Base-by-base conservation (phyloP, 257 asterid genomes). In the Orobanche coerulescens region DNA sequence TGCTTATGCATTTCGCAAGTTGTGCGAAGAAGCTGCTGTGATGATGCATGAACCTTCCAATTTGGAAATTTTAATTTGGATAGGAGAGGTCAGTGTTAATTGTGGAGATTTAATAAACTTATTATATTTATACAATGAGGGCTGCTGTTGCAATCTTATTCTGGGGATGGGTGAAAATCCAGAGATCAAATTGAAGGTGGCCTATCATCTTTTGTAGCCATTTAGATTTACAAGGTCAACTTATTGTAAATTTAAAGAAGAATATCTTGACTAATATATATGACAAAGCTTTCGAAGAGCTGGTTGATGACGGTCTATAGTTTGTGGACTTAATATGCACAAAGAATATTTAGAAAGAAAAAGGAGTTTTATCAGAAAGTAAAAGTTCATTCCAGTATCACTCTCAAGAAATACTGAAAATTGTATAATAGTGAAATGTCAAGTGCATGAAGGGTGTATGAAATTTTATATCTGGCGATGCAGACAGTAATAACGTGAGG, bases 1-100 rank as follows among this genome's bases (percentile, higher is more conserved):
- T 82, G 86, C 94, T 44, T 69, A 70, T 70, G 85, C 93, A 44
- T 78, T 90, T 64, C 94, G 85, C 71, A 90, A 86, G 75, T 73
- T 84, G 56, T 86, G 95, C 56, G 97, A 90, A 75, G 97, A 90
- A 69, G 84, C 89, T 49, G 64, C 83, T 70, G 46, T 74, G 12
- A 50, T 71, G 62, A 76, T 90, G 87, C 73, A 73, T 51, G 95
- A 81, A 57, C 81, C 83, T 79, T 76, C 95, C 56, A 79, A 83
- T 81, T 77, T 90, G 85, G 97, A 90, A 74, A 76, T 86, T 67
- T 81, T 90, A 68, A 77, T 90, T 47, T 90, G 97, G 97, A 81
- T 90, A 23, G 95, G 84, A 71, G 88, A 86, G 97, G 95, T 90
- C 65, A 66, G 91, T 76, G 61, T 67, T 44, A 62, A n/a, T n/a